These are phyloP conservation scores for Saccharomyces pastorianus DNA, from an alignment of 1,139 yeast genomes.

Conservation along the genomic window DNA sequence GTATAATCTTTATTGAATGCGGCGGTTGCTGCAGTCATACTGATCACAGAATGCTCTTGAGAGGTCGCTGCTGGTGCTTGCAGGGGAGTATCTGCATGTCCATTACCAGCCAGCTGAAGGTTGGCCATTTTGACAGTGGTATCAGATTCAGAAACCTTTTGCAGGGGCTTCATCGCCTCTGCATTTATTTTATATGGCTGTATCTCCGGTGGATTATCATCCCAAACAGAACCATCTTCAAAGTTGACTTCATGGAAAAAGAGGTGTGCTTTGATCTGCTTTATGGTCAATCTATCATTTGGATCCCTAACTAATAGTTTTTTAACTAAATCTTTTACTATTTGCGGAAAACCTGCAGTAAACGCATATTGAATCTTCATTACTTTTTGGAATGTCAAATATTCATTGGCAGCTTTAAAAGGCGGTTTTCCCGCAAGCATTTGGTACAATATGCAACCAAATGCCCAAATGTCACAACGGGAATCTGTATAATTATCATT, in stretches of 20 bases:
- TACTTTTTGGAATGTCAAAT: slow-evolving; percentile 83
- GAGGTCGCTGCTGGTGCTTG: background rate
- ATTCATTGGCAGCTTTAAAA: slow-evolving; percentile 86
- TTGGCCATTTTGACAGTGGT: background rate
- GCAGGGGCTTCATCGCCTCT: slow-evolving; percentile 38
- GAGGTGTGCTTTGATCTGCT: slow-evolving; percentile 65
- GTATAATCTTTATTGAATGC: background rate
- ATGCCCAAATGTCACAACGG: slow-evolving; percentile 88
- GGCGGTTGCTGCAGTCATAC: background rate
- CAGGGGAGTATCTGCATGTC: background rate
- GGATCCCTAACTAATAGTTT: slow-evolving; percentile 59
- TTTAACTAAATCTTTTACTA: slow-evolving; percentile 61
- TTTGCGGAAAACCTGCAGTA: slow-evolving; percentile 64
- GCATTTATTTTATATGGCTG: slow-evolving; percentile 59
- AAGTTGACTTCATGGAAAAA: slow-evolving; percentile 65
- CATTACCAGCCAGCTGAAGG: background rate
- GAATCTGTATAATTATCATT: slow-evolving; percentile 77
- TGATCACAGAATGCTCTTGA: background rate
- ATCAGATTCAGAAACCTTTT: slow-evolving; percentile 10
- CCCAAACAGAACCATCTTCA: slow-evolving; percentile 56
- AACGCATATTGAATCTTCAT: slow-evolving; percentile 71
- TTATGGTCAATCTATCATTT: slow-evolving; percentile 54
- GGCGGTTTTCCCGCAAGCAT: slow-evolving; percentile 91
- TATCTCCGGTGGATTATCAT: slow-evolving; percentile 57
- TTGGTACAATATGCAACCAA: slow-evolving; percentile 85